phyloP scores from a whole-genome alignment of 2,329 filamentous ascomycete genomes.

The Nemania sp. region DNA sequence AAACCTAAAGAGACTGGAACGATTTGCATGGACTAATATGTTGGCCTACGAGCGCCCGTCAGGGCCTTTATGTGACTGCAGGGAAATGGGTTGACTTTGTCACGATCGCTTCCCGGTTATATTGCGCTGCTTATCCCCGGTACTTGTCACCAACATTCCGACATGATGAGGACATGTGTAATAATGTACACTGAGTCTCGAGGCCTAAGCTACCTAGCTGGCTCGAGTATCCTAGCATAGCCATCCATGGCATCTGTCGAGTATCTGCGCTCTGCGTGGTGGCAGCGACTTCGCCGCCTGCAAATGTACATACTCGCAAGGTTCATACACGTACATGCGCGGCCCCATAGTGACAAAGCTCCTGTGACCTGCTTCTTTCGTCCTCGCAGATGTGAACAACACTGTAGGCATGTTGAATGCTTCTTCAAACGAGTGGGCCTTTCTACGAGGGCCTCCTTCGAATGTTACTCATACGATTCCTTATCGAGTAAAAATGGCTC shows the following conservation, averaged over 20 bases:
- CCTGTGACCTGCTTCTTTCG: slow-evolving; percentile 25
- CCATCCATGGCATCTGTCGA: slow-evolving; percentile 3
- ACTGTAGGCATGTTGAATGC: not conserved
- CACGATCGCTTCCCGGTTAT: no score
- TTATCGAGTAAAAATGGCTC: slow-evolving; percentile 20
- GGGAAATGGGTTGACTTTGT: no score
- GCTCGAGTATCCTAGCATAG: not conserved
- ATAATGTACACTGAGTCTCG: no score
- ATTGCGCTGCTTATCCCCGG: no score
- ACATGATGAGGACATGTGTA: no score
- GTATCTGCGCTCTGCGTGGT: not conserved
- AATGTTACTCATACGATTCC: not conserved
- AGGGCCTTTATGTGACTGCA: no score
- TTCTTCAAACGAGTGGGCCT: slow-evolving; percentile 2
- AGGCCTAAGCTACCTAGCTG: no score
- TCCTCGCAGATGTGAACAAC: slow-evolving; percentile 6
- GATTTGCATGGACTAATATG: no score
- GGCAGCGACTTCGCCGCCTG: slow-evolving; percentile 12
- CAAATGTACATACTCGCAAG: slow-evolving; percentile 13
- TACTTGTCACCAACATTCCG: no score
- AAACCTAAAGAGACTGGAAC: no score
- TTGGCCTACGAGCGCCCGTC: no score
- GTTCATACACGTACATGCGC: slow-evolving; percentile 2
- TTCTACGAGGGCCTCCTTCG: not conserved
- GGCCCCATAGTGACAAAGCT: slow-evolving; percentile 7